Evolutionary conservation across 208 protist species (phyloP).

Genomic region (Acanthamoeba rhysodes): DNA sequence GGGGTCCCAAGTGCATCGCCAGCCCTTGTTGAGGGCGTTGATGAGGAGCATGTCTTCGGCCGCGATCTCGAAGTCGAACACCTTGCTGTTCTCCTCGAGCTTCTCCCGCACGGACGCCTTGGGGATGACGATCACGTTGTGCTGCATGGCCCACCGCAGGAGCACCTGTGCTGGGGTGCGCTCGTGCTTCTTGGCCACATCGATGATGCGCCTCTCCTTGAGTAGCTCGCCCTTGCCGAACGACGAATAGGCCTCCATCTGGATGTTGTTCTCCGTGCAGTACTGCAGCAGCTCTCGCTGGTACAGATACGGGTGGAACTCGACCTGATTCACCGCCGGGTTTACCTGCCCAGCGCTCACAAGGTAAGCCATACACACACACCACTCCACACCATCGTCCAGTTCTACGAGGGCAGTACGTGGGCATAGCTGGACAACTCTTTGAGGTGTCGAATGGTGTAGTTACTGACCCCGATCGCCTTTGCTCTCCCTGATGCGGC

Average conservation of each 20-base stretch:
- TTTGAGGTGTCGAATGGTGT: conserved; percentile 49
- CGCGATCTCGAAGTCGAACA: conserved; percentile 72
- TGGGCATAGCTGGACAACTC: conserved; percentile 9
- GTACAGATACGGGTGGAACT: conserved; percentile 50
- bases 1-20: conserved; percentile 53
- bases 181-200: conserved; percentile 4
- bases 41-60: conserved; percentile 13
- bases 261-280: conserved; percentile 63
- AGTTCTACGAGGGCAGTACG: not conserved
- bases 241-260: conserved; percentile 67
- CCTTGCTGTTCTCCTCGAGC: conserved; percentile 66
- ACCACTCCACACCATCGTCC: not conserved
- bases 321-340: conserved; percentile 57
- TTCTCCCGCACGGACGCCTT: conserved; percentile 59
- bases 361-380: not conserved
- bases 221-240: conserved; percentile 53
- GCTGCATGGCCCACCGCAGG: conserved; percentile 80
- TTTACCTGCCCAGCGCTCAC: not conserved
- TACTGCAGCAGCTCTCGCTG: conserved; percentile 43
- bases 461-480: conserved; percentile 58
- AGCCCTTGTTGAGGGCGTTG: conserved; percentile 65
- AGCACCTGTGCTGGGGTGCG: conserved; percentile 79
- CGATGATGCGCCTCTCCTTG: conserved; percentile 55
- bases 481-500: not conserved
- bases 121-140: conserved; percentile 69